Base-by-base conservation (phyloP, 129 eudicot species). In the Flaveria sonorensis region DNA sequence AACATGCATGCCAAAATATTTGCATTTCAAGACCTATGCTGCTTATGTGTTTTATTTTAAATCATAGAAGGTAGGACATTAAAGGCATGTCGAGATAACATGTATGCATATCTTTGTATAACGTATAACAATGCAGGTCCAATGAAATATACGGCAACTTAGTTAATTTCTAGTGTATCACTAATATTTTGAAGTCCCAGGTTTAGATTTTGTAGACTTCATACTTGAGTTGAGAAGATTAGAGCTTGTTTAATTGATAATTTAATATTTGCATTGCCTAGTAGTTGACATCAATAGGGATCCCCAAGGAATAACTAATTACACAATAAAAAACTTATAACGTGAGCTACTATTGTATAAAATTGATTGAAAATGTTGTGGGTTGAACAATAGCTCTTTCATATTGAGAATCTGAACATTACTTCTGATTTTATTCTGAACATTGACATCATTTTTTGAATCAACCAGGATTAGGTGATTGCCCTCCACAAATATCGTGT, bases 301-400 rank as follows among this genome's bases (percentile, higher is more conserved):
- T 52, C 63, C 30, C 30, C 28, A 19, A 7, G 30, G 28, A 56
- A 19, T 13, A 56, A 20, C 30, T 20, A 56, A 21, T 20, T 97
- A 21, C 2, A 19, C 63, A 3, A 56, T 56, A 19, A 56, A 56
- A 9, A 56, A 28, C 28, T 6, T 53, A 1, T 6, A 53, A 0
- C 10, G 11, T 18, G 19, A 50, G 18, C 23, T 53, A 0, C 23
- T 53, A 53, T 53, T 53, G 60, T 53, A 16, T 18, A 21, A 93
- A 53, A n/a, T n/a, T 53, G 23, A 53, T 53, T 53, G 23, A 53
- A 53, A 53, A 53, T 53, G 60, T 2, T 53, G 10, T 18, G 21
- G 60, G 7, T 53, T 48, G 53, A 48, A 48, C 53, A 13, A 12
- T 11, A 48, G 60, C 21, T n/a, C 1, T 16, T n/a, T 53, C 14